Base-by-base conservation (phyloP, 768 basidiomycete species). In the Mycena latifolia region DNA sequence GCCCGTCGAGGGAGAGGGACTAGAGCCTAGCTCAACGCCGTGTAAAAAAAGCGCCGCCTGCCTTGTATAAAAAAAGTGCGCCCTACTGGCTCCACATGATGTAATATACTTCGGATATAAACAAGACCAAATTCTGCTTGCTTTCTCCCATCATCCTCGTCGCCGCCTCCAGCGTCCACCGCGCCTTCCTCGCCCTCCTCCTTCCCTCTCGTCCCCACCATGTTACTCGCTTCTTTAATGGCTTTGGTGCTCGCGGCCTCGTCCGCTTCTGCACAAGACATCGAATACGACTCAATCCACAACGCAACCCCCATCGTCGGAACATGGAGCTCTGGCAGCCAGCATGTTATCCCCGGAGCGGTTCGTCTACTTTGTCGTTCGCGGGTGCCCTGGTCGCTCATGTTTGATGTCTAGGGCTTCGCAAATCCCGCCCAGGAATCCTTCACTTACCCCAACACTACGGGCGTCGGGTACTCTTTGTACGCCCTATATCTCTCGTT, bases 401-500 rank as follows among this genome's bases (percentile, higher is more conserved):
- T 25, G 4, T 27, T 50, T 61, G 54, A 22, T 54, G 31, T 61
- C 3, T 20, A 98, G 96, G 83, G 84, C 61, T 98, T 96, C 77
- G 94, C 92, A 43, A 89, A 92, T 73, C 96, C 98, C 0, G 85
- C 86, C 48, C 94, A 95, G 72, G 79, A 85, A 79, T 83, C 91
- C 4, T 99, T 99, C 79, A 88, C 61, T 35, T 97, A 96, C 76
- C 97, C 98, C 5, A 75, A 75, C 61, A 95, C 88, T 22, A 94
- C 96, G 0, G 98, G 98, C 31, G 85, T 98, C 8, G 91, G 92
- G 6, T 94, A 87, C 76, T 92, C 95, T 31, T 97, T 98, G 95
- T 97, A 73, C 76, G 95, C 84, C 25, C n/a, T 20, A 24, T 15
- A 3, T 24, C 24, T 18, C 41, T 24, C 51, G 5, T 7, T 35